These are phyloP conservation scores for Fusarium albidum DNA, from an alignment of 2,329 filamentous ascomycete genomes.

Conservation along the genomic window DNA sequence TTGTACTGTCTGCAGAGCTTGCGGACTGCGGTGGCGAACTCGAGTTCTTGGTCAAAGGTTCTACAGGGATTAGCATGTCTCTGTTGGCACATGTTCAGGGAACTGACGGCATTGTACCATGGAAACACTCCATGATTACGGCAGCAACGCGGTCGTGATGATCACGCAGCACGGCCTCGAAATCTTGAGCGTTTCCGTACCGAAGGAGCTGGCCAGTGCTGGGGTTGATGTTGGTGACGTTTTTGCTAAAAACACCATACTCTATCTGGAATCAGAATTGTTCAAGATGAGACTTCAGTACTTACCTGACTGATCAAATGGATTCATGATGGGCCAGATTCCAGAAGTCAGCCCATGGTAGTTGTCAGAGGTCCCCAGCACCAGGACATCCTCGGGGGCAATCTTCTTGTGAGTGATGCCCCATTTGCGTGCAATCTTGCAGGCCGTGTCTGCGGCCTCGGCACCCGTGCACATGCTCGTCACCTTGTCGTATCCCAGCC, in stretches of 20 bases:
- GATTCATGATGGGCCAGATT: slow-evolving; percentile 27
- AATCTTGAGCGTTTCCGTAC: slow-evolving; percentile 18
- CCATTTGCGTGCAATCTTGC: slow-evolving; percentile 31
- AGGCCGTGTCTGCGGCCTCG: slow-evolving; percentile 30
- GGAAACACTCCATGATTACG: slow-evolving; percentile 17
- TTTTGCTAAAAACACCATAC: slow-evolving; percentile 21
- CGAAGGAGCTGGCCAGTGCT: slow-evolving; percentile 19
- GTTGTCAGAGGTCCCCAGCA: slow-evolving; percentile 29
- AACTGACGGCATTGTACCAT: no score
- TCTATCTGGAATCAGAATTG: slow-evolving; percentile 1
- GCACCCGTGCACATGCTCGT: slow-evolving; percentile 25
- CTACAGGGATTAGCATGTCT: no score
- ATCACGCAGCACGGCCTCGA: slow-evolving; percentile 14
- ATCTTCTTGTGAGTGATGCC: slow-evolving; percentile 21
- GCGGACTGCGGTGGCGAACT: slow-evolving; percentile 15
- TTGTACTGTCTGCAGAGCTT: slow-evolving; percentile 27
- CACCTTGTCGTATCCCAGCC: slow-evolving; percentile 27
- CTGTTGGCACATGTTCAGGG: no score
- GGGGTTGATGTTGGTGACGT: slow-evolving; percentile 23
- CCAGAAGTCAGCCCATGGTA: slow-evolving; percentile 25
- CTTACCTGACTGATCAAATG: slow-evolving; percentile 10
- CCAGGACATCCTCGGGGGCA: slow-evolving; percentile 14
- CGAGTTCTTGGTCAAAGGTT: slow-evolving; percentile 19
- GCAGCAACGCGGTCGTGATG: slow-evolving; percentile 10
- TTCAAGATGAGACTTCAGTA: background rate